phyloP scores from a whole-genome alignment of 768 basidiomycete species.

The Suillus sp. region DNA sequence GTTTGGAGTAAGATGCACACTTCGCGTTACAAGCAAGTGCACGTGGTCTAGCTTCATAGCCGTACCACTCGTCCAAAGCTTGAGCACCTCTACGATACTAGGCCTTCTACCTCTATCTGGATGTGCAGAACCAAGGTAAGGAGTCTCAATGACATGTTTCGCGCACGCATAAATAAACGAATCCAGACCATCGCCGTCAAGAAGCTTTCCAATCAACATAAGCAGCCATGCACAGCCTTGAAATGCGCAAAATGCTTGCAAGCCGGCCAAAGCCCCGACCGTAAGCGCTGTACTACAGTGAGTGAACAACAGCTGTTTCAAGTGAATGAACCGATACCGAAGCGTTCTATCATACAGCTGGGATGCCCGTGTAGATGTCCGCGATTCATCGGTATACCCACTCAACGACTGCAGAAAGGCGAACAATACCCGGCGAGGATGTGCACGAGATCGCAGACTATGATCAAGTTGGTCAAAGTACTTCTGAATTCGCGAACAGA shows the following conservation, averaged over 20 bases:
- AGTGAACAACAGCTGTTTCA: not conserved
- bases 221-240: slow-evolving; percentile 7
- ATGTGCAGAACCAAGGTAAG: slow-evolving; percentile 3
- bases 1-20: too few relatives aligned
- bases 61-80: not conserved
- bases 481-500: not conserved
- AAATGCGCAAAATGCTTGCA: slow-evolving; percentile 9
- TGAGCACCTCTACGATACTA: not conserved
- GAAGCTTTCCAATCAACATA: not conserved
- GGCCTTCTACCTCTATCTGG: not conserved
- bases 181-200: not conserved
- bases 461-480: not conserved
- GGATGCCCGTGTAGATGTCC: not conserved
- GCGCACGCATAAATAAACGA: not conserved
- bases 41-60: not conserved
- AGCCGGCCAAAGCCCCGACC: not conserved
- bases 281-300: slow-evolving; percentile 2
- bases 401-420: not conserved
- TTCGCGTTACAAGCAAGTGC: too few relatives aligned
- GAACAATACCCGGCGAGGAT: not conserved
- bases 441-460: not conserved
- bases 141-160: not conserved
- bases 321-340: not conserved
- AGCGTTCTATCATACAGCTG: not conserved
- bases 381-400: slow-evolving; percentile 4